phyloP scores from a whole-genome alignment of 2,329 filamentous ascomycete species.

The Chaetomium sp. region DNA sequence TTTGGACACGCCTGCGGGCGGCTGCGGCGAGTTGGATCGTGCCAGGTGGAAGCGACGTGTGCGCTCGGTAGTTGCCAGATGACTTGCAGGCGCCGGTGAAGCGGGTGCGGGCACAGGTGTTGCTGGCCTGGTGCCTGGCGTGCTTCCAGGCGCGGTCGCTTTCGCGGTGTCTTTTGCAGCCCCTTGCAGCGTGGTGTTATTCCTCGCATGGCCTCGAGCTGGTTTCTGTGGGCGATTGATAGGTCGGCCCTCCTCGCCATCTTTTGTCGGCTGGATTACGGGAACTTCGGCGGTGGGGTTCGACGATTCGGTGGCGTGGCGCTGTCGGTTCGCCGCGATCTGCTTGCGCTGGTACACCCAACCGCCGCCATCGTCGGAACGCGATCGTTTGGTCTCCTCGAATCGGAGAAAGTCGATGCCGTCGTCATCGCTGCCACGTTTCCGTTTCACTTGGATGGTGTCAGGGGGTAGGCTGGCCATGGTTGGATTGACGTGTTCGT shows the following conservation, averaged over 20 bases:
- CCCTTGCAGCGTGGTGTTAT: neutral
- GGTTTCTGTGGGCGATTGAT: conserved; percentile 18
- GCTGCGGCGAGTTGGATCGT: conserved; percentile 15
- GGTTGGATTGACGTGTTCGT: conserved; percentile 1
- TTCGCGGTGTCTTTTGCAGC: too few relatives aligned
- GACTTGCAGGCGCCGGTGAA: neutral
- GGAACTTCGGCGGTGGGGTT: conserved; percentile 29
- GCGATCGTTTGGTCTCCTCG: conserved; percentile 48
- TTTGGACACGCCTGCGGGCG: conserved; percentile 16
- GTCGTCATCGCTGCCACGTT: conserved; percentile 45
- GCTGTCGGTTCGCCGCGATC: conserved; percentile 23
- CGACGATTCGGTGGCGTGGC: conserved; percentile 24
- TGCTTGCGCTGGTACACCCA: conserved; percentile 53
- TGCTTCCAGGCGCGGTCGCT: neutral
- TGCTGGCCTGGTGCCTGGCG: neutral
- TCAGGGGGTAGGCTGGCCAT: conserved; percentile 52
- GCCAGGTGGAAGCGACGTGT: conserved; percentile 25
- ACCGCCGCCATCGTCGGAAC: conserved; percentile 32
- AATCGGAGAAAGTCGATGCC: conserved; percentile 52
- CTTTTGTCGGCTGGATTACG: conserved; percentile 43
- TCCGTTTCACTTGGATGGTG: conserved; percentile 56
- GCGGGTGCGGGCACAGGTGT: neutral
- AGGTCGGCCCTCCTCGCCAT: conserved; percentile 30
- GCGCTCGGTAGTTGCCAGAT: conserved; percentile 6
- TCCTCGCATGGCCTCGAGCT: conserved; percentile 11